phyloP scores from a whole-genome alignment of 2,329 filamentous ascomycete genomes.

The Epichloe brachyelytri region DNA sequence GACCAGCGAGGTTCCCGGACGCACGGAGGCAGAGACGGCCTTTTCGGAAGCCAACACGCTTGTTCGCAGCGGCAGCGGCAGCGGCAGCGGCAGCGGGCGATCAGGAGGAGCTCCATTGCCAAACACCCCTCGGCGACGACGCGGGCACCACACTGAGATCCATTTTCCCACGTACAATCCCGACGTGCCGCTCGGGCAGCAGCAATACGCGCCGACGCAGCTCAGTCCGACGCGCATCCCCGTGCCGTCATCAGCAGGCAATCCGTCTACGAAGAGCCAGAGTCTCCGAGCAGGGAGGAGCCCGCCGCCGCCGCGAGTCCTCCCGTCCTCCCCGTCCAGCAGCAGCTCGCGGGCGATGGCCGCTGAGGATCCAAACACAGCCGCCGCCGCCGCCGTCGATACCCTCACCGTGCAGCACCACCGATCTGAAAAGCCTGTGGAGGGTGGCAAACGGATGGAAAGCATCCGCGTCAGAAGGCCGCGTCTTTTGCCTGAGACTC shows the following conservation, averaged over 20 bases:
- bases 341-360: slow-evolving; percentile 8
- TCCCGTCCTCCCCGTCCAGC: slow-evolving; percentile 10
- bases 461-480: slow-evolving; percentile 44
- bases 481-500: slow-evolving; percentile 46
- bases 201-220: slow-evolving; percentile 58
- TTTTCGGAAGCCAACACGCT: slow-evolving; percentile 38
- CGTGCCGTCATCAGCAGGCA: slow-evolving; percentile 52
- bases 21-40: slow-evolving; percentile 30
- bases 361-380: slow-evolving; percentile 18
- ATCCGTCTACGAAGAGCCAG: slow-evolving; percentile 33
- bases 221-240: slow-evolving; percentile 48
- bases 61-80: slow-evolving; percentile 38
- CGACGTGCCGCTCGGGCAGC: slow-evolving; percentile 49
- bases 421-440: slow-evolving; percentile 54
- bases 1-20: slow-evolving; percentile 28
- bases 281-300: background rate
- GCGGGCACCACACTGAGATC: slow-evolving; percentile 40
- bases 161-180: slow-evolving; percentile 66
- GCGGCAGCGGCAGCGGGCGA: slow-evolving; percentile 36
- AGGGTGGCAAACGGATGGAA: slow-evolving; percentile 58
- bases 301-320: slow-evolving; percentile 3
- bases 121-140: slow-evolving; percentile 33
- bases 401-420: slow-evolving; percentile 40
- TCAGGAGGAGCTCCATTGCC: slow-evolving; percentile 44
- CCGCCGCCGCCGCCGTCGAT: slow-evolving; percentile 27